phyloP scores from a whole-genome alignment of 116 monocot genomes.

The Iris pallida region DNA sequence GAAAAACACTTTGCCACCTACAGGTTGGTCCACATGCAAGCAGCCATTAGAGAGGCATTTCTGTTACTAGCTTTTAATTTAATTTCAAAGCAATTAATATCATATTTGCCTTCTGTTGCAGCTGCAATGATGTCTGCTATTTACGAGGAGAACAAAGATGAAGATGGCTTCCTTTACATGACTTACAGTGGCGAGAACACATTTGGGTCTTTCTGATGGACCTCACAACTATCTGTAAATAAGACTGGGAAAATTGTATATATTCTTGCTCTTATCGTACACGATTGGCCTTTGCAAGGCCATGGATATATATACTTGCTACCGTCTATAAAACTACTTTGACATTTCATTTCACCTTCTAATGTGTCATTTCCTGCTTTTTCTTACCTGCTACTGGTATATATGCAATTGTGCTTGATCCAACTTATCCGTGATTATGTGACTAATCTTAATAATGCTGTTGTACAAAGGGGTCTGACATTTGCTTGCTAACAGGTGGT shows the following conservation, averaged over 20 bases:
- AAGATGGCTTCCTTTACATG: slow-evolving; percentile 85
- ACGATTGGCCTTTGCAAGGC: too few species aligned
- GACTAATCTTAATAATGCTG: too few species aligned
- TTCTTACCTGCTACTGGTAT: too few species aligned
- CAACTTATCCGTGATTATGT: too few species aligned
- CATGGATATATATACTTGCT: too few species aligned
- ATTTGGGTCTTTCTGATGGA: slow-evolving; percentile 44
- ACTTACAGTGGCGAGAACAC: slow-evolving; percentile 94
- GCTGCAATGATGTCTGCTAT: slow-evolving; percentile 72
- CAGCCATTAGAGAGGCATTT: not conserved
- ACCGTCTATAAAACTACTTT: too few species aligned
- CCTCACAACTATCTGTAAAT: slow-evolving; percentile 10
- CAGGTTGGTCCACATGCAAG: slow-evolving; percentile 3
- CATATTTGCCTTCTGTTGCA: slow-evolving; percentile 16
- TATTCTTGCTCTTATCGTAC: not conserved
- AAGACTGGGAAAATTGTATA: not conserved
- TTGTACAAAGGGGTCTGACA: too few species aligned
- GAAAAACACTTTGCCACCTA: slow-evolving; percentile 14
- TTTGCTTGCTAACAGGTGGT: too few species aligned
- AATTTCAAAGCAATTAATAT: not conserved
- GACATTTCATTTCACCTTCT: too few species aligned
- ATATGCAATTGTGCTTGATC: too few species aligned
- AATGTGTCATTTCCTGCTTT: too few species aligned
- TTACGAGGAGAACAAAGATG: slow-evolving; percentile 81
- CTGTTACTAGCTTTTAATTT: not conserved